phyloP scores from a whole-genome alignment of 768 basidiomycete genomes.

The Kondoa malvinella region DNA sequence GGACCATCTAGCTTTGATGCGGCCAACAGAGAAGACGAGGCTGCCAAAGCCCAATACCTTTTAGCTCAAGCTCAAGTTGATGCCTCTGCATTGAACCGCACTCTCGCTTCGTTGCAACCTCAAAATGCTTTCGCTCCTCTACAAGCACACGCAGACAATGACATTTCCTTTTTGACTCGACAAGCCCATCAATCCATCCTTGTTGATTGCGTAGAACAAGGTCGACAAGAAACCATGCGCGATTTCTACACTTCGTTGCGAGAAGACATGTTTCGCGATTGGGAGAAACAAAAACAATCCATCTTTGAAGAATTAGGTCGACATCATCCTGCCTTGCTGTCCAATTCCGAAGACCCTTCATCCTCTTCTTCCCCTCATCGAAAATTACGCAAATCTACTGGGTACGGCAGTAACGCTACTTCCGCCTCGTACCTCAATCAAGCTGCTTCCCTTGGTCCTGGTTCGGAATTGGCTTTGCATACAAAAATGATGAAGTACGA shows the following conservation, averaged over 20 bases:
- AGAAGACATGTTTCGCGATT: constrained; percentile 55
- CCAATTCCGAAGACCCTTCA: background rate
- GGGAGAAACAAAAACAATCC: constrained; percentile 77
- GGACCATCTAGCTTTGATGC: background rate
- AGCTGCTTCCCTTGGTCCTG: background rate
- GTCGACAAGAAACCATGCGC: constrained; percentile 62
- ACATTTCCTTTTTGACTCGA: constrained; percentile 71
- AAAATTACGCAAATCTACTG: too few species aligned
- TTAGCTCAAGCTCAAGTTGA: constrained; percentile 89
- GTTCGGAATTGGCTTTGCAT: constrained; percentile 38
- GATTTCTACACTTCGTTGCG: constrained; percentile 69
- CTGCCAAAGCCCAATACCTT: constrained; percentile 49
- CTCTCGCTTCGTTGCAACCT: constrained; percentile 68
- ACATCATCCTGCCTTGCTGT: constrained; percentile 13
- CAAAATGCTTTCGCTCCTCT: constrained; percentile 68
- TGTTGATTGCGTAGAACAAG: constrained; percentile 83
- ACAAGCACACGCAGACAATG: constrained; percentile 85
- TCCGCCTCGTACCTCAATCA: background rate
- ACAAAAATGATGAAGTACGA: constrained; percentile 94
- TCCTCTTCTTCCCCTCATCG: background rate
- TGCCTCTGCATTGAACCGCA: constrained; percentile 63
- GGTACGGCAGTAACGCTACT: background rate
- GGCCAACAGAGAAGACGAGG: background rate
- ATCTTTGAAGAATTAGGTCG: constrained; percentile 72
- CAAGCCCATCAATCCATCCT: constrained; percentile 88